Base-by-base conservation (phyloP, 495 filamentous ascomycete species). In the Penicillium canescens region DNA sequence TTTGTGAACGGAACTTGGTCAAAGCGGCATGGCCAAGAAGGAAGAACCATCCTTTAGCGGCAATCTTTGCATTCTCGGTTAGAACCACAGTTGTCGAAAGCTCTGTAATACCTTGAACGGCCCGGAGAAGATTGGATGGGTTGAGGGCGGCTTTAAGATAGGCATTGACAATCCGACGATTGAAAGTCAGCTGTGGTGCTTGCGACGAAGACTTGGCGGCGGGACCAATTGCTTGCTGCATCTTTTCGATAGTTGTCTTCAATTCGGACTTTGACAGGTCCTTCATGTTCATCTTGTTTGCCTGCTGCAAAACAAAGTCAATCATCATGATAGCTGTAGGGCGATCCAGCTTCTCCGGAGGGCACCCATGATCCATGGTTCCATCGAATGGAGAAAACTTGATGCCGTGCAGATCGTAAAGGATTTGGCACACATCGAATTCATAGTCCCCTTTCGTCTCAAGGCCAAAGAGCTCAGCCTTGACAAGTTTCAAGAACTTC, bases 21-120 rank as follows among this genome's bases (percentile, higher is more conserved):
- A 99, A 78, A 6, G 90, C 82, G 39, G 95, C 88, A 76, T 92
- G 86, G 14, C 94, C 94, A 43, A 93, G 82, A 16, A 97, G 75
- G 66, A 94, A 98, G 66, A 89, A 97, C 89, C 96, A 96, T 13
- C 92, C 89, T 52, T 91, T 92, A 37, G 84, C 80, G 2, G 93
- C 91, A 13, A 92, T 82, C 4, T 74, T 55, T 6, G 81, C 78
- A 40, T 76, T 78, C 50, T 85, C 69, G 0, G 70, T 74, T 38
- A 74, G 67, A 7, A 86, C 73, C 2, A 74, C 61, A 35, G 76
- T 73, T 34, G 80, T 76, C 26, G 81, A 73, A 18, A 89, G 72
- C 31, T 85, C 79, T 20, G 90, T 79, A 31, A 90, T 81, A 14
- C 94, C 94, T 45, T 84, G 86, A 24, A 95, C 76, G 37, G 87